Conservation (phyloP, 2,329 filamentous ascomycete genomes). For the Ceratocystis papillata region DNA sequence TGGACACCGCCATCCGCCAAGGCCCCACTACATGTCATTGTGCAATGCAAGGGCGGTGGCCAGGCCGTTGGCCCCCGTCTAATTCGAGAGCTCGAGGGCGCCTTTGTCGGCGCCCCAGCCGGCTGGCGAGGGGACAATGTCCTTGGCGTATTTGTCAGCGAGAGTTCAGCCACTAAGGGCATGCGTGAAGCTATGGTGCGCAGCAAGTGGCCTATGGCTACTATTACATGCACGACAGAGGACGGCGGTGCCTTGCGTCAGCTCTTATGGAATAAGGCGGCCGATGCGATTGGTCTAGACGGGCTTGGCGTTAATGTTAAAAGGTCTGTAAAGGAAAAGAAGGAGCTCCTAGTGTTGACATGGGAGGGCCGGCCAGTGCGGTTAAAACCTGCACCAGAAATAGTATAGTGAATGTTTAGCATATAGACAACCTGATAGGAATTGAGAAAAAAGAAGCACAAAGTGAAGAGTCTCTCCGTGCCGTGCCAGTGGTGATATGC, state of each 20-base stretch:
- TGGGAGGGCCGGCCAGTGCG: slow-evolving; percentile 35
- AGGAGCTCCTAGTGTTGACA: slow-evolving; percentile 40
- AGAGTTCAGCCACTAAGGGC: slow-evolving; percentile 63
- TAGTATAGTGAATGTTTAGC: neutral
- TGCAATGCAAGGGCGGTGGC: slow-evolving; percentile 59
- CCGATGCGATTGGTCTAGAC: slow-evolving; percentile 51
- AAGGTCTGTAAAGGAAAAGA: slow-evolving; percentile 31
- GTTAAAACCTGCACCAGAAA: neutral
- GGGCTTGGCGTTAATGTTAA: slow-evolving; percentile 45
- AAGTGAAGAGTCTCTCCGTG: no score
- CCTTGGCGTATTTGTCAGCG: slow-evolving; percentile 60
- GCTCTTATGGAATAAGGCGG: slow-evolving; percentile 60
- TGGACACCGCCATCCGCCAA: slow-evolving; percentile 47
- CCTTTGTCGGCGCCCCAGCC: slow-evolving; percentile 60
- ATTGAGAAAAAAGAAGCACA: no score
- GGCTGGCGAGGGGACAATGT: slow-evolving; percentile 58
- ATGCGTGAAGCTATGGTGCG: slow-evolving; percentile 60
- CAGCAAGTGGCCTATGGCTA: slow-evolving; percentile 62
- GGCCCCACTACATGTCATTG: slow-evolving; percentile 38
- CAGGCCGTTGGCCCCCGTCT: slow-evolving; percentile 46
- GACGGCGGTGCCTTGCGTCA: slow-evolving; percentile 49
- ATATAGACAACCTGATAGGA: no score
- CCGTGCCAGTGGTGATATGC: no score
- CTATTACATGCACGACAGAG: slow-evolving; percentile 46
- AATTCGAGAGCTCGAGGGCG: slow-evolving; percentile 68